These are phyloP conservation scores for Purpureocillium lavendulum DNA, from an alignment of 2,329 filamentous ascomycete species.

Conservation along the genomic window DNA sequence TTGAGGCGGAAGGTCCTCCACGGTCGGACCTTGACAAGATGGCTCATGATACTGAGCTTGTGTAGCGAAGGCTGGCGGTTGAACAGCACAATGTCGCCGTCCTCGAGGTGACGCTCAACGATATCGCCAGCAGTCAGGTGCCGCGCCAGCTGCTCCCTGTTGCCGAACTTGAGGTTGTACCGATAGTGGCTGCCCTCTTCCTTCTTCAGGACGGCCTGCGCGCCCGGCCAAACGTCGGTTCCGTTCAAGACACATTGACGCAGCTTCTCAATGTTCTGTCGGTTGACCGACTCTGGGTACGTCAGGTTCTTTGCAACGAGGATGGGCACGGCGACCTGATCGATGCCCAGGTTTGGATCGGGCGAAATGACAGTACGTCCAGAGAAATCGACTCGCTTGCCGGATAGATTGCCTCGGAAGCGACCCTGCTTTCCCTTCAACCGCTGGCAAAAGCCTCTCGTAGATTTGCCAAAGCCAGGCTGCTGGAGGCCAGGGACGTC, in stretches of 20 bases:
- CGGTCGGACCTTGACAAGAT: conserved; percentile 85
- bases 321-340: conserved; percentile 85
- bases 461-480: conserved; percentile 76
- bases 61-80: conserved; percentile 96
- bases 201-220: conserved; percentile 71
- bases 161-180: conserved; percentile 67
- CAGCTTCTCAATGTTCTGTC: conserved; percentile 79
- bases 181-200: conserved; percentile 61
- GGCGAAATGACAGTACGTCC: conserved; percentile 96
- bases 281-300: conserved; percentile 81
- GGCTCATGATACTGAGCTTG: conserved; percentile 97
- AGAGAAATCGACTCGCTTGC: conserved; percentile 98
- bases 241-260: conserved; percentile 68
- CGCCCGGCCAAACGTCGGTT: conserved; percentile 73
- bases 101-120: conserved; percentile 89
- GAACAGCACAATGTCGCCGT: conserved; percentile 93
- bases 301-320: conserved; percentile 95
- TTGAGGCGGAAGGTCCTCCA: conserved; percentile 96
- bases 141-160: conserved; percentile 62
- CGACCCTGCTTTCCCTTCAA: conserved; percentile 96
- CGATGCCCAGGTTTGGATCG: conserved; percentile 87
- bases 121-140: conserved; percentile 75
- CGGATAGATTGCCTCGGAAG: conserved; percentile 92
- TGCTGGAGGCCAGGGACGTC: conserved; percentile 90
- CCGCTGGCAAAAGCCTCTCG: conserved; percentile 88